Base-by-base conservation (phyloP, 805 yeast species). In the Ogataea nonfermentans region DNA sequence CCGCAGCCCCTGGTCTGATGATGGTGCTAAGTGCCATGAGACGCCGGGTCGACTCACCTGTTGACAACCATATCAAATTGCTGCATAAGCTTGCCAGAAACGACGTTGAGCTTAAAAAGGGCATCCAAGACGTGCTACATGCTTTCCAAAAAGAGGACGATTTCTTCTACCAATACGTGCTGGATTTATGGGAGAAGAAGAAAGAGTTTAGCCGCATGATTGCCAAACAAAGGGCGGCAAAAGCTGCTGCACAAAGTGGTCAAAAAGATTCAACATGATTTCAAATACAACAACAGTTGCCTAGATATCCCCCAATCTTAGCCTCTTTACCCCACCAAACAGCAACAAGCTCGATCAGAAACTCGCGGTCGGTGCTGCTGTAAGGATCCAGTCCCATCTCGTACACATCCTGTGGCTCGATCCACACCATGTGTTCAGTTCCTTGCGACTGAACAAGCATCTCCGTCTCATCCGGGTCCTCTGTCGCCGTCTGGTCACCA, bases 341-440 rank as follows among this genome's bases (percentile, higher is more conserved):
- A 8, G 59, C 52, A 2, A 73, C 65, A 29, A 78, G 56, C 9
- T 65, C 61, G 23, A 59, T 46, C 10, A 76, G 53, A 51, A 78
- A 77, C 19, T 62, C 63, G 11, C 68, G 52, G 52, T 78, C 84
- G 5, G 61, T 55, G 1, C 49, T 17, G 15, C 76, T 67, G 45
- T 72, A 66, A 4, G 82, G 80, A 52, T 78, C 82, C 29, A 78
- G 57, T 2, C 84, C 83, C 79, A 78, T 73, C 42, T 75, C 79
- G 16, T 64, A 56, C 29, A 78, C 49, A 52, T 78, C 82, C 14
- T 68, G 63, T 9, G 63, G 63, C 24, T 66, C 70, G n/a, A 74
- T 54, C 44, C 56, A 52, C 10, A 61, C 28, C 2, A 41, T 29
- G 7, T 44, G 25, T 6, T 46, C 46, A 27, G 29, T 32, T 3